Evolutionary conservation across 176 grass and related monocot species (phyloP).

Genomic region (Eremochloa ophiuroides): DNA sequence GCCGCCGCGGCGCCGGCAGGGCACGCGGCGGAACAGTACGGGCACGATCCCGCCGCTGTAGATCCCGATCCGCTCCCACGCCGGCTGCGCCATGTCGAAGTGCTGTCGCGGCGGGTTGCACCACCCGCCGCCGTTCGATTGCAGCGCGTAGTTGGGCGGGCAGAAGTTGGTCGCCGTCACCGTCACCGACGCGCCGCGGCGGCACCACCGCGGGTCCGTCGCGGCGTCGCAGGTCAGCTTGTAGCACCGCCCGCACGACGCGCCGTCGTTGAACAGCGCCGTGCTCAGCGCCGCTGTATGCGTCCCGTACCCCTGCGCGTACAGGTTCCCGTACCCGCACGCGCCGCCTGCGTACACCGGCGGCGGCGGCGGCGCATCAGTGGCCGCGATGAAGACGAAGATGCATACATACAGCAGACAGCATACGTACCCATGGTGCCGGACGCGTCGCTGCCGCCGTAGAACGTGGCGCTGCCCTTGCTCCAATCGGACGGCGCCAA

Average conservation of each 20-base stretch:
- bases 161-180: conserved; percentile 90
- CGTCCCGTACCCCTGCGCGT: conserved; percentile 19
- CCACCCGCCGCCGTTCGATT: conserved; percentile 38
- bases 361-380: no score
- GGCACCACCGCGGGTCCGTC: conserved; percentile 1
- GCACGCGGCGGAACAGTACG: conserved; percentile 18
- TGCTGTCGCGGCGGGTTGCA: conserved; percentile 40
- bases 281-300: conserved; percentile 16
- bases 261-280: conserved; percentile 14
- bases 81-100: conserved; percentile 46
- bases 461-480: conserved; percentile 19
- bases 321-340: conserved; percentile 21
- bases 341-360: not conserved
- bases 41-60: conserved; percentile 34
- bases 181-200: not conserved
- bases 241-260: conserved; percentile 22
- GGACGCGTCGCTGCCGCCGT: conserved; percentile 22
- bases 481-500: not conserved
- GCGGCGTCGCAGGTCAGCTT: not conserved
- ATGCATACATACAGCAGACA: no score
- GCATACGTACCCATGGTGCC: conserved; percentile 26
- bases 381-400: not conserved
- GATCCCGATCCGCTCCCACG: conserved; percentile 17
- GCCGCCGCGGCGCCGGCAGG: conserved; percentile 30
- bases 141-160: conserved; percentile 84